Evolutionary conservation across 495 filamentous ascomycete species (phyloP), one percentile per base, ranked within the genome.

Genomic region (Penicillium maclennaniae): DNA sequence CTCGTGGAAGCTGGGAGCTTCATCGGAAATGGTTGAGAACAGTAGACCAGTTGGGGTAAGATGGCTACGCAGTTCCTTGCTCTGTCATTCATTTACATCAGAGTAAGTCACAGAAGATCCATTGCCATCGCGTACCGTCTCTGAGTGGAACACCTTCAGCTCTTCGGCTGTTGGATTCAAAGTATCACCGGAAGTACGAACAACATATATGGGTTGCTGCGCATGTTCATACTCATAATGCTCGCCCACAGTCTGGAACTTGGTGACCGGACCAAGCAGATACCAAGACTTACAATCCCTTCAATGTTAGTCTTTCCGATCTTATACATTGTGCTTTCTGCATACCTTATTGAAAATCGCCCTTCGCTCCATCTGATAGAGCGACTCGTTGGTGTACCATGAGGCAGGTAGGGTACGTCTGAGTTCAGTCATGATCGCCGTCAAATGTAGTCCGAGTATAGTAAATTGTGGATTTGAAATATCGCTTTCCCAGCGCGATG

Each of bases 201-300:
- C 64, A n/a, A 71, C 76, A 39, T 69, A 63, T 26, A 84, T 61
- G 1, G 65, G 60, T 25, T 77, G 66, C 62, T 82, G 81, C 1
- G 81, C 80, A 39, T 83, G 69, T 46, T 84, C 81, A 60, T 83
- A 84, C 14, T 62, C 52, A 9, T 81, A 71, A 40, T 69, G 68
- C 47, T 79, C 74, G 5, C 69, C 69, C 19, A 69, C 59, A 8
- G 63, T 60, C 40, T 72, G 66, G 60, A 84, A 84, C 50, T 75
- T 63, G 16, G 79, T 82, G 16, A 83, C 69, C 0, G 81, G 81
- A n/a, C 81, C 81, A n/a, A 84, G 72, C 27, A 83, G 68, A 63
- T 84, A 82, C 81, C 81, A 84, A 26, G 81, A 75, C 79, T 83
- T 39, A 44, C 7, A 19, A 28, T 10, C 48, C 2, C 5, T 23